Base-by-base conservation (phyloP, 2,329 filamentous ascomycete genomes). In the Tricladium varicosporioides region DNA sequence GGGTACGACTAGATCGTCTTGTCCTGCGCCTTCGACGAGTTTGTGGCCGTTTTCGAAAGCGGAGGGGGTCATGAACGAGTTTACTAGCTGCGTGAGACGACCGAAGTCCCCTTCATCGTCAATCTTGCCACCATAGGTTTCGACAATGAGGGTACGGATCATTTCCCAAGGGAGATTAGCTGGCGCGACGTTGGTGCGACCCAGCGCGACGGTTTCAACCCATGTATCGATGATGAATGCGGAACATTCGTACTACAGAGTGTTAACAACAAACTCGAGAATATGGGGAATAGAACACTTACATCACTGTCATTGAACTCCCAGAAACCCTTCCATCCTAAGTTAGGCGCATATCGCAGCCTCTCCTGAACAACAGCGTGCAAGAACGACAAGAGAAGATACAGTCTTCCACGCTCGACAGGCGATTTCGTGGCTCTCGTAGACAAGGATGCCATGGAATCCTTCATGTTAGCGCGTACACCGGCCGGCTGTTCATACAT, bases 281-380 rank as follows among this genome's bases (percentile, higher is more conserved):
- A n/a, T n/a, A n/a, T 47, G 19, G 48, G 18, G 40, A n/a, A 19
- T 5, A 16, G 54, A 48, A 57, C 14, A 86, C 90, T 89, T 84
- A 95, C 91, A 75, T 99, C 94, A 66, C 92, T 96, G 74, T 99
- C 95, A 71, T 99, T 99, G 74, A 99, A 99, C 75, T 99, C 95
- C 94, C 95, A 99, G 81, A 97, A 96, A 53, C 92, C 91, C 78
- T 96, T 97, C 94, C 94, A 99, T 59, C 94, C 94, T 54, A 99
- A 79, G 56, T 83, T 93, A 0, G 94, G 95, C 19, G 93, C 92
- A 72, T 99, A 99, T 61, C 94, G 88, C 61, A 99, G 79, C 66
- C 95, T 83, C 74, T 99, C 94, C 73, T 99, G 94, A 10, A 97
- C 86, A 40, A 99, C 92, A 5, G 94, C 95, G 71, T 99, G 94